Conservation (phyloP, 345 rosid species). For the Arabis hirsuta region DNA sequence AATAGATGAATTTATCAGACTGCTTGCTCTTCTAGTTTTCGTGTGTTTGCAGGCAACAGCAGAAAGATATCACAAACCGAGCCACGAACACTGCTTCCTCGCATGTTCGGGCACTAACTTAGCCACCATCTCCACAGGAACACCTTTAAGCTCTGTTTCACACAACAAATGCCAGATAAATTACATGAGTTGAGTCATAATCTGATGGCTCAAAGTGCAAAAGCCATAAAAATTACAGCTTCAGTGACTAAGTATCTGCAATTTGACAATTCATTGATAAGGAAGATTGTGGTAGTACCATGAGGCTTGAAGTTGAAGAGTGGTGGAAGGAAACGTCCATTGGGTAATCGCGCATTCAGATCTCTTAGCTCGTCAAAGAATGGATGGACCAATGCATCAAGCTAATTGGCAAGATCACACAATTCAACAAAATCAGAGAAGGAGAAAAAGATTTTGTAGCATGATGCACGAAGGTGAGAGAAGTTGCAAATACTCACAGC, state of each 20-base stretch:
- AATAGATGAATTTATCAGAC: constrained; percentile 21
- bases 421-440: constrained; percentile 24
- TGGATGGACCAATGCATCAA: constrained; percentile 89
- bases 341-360: constrained; percentile 73
- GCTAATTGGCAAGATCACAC: constrained; percentile 46
- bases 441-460: background rate
- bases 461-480: constrained; percentile 3
- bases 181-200: background rate
- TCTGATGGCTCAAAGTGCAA: background rate
- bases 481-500: constrained; percentile 65
- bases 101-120: constrained; percentile 58
- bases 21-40: constrained; percentile 33
- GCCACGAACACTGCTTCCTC: constrained; percentile 51
- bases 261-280: constrained; percentile 1
- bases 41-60: constrained; percentile 29
- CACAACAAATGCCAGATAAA: background rate
- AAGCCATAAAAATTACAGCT: background rate
- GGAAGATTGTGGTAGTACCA: constrained; percentile 51
- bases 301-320: constrained; percentile 91
- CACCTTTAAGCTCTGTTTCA: constrained; percentile 79
- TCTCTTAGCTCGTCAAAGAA: constrained; percentile 97
- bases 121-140: constrained; percentile 46
- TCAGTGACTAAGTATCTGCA: background rate
- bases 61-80: constrained; percentile 45
- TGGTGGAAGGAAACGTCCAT: constrained; percentile 92